Conservation (phyloP, 2,329 filamentous ascomycete genomes). For the Diaporthe longicolla region DNA sequence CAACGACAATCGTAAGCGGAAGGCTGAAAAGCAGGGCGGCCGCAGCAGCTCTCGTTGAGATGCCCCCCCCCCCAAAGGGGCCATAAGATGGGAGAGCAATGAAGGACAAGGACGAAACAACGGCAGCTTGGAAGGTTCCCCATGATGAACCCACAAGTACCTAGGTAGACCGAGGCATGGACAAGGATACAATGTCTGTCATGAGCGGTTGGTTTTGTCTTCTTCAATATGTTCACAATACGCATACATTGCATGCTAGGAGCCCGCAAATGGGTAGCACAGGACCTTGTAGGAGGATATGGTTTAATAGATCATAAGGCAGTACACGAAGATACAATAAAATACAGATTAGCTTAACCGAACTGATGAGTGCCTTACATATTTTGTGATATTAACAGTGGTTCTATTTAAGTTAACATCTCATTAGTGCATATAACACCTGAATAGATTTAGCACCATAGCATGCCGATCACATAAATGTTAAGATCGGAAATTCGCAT, state of each 20-base stretch:
- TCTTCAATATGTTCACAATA: no score
- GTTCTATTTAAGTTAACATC: not conserved
- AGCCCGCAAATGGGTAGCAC: not conserved
- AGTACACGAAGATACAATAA: not conserved
- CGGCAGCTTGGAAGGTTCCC: no score
- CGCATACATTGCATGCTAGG: not conserved
- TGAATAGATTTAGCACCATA: no score
- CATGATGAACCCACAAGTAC: no score
- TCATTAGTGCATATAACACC: not conserved
- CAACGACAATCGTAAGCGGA: not conserved
- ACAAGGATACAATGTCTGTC: not conserved
- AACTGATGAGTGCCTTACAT: not conserved
- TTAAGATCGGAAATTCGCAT: no score
- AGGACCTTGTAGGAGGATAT: not conserved
- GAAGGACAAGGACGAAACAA: no score
- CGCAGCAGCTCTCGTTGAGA: not conserved
- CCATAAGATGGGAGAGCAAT: no score
- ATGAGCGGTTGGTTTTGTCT: not conserved
- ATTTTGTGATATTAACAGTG: not conserved
- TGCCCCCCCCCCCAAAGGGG: no score
- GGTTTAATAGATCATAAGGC: not conserved
- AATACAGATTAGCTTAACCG: no score
- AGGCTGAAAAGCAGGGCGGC: no score
- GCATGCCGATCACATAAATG: no score
- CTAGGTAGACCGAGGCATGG: not conserved